Conservation (phyloP, 2,329 filamentous ascomycete species). For the Xylaria polymorpha region DNA sequence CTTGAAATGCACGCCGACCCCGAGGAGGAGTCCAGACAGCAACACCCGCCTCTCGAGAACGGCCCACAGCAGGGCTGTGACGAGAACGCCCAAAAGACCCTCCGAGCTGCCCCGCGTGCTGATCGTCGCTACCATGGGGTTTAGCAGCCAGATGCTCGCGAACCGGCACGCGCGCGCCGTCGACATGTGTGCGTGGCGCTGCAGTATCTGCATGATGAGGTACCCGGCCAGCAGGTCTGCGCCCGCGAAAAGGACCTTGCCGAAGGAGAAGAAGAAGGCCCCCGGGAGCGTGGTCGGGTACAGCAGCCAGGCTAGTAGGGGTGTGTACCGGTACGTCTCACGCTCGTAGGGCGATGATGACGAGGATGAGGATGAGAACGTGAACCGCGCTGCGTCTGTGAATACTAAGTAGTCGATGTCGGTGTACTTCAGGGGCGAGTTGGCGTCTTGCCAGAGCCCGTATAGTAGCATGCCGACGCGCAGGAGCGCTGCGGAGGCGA, state of each 20-base stretch:
- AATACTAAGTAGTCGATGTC: conserved; percentile 99
- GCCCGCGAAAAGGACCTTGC: conserved; percentile 86
- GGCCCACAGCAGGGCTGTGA: conserved; percentile 86
- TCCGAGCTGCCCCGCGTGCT: conserved; percentile 95
- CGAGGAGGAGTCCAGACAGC: conserved; percentile 80
- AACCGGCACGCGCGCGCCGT: conserved; percentile 74
- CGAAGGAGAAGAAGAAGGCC: conserved; percentile 77
- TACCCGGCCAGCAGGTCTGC: conserved; percentile 88
- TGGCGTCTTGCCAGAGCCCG: conserved; percentile 90
- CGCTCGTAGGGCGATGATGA: conserved; percentile 84
- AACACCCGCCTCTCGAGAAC: conserved; percentile 70
- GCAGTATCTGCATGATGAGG: conserved; percentile 56
- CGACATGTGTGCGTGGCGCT: conserved; percentile 57
- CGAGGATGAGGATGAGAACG: conserved; percentile 74
- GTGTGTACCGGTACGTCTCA: conserved; percentile 97
- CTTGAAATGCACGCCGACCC: conserved; percentile 93
- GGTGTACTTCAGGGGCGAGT: conserved; percentile 95
- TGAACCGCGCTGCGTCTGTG: conserved; percentile 88
- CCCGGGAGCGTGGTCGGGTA: conserved; percentile 73
- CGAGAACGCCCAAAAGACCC: conserved; percentile 86
- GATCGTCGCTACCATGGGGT: conserved; percentile 98
- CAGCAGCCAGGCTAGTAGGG: conserved; percentile 90
- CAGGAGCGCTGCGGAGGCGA: conserved; percentile 69
- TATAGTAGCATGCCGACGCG: conserved; percentile 83
- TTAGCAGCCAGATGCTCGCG: conserved; percentile 90